Conservation (phyloP, 805 yeast species). For the Priceomyces carsonii region DNA sequence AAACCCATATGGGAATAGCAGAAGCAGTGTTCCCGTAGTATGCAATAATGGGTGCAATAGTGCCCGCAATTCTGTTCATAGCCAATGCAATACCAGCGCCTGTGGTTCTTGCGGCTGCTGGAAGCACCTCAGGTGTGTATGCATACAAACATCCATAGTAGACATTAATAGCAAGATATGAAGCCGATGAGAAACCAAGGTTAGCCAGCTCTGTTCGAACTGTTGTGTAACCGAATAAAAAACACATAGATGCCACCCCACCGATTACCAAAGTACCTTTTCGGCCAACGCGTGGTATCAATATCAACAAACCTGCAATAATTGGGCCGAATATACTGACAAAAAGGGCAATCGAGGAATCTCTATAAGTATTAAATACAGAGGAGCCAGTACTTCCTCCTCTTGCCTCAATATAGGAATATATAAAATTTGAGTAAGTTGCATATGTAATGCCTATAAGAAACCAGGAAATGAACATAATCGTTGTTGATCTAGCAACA, state of each 20-base stretch:
- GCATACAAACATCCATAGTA: slow-evolving; percentile 40
- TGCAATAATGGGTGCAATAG: slow-evolving; percentile 35
- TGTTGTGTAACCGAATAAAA: slow-evolving; percentile 63
- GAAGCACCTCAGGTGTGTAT: slow-evolving; percentile 37
- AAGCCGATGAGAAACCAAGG: slow-evolving; percentile 40
- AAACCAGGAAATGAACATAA: slow-evolving; percentile 50
- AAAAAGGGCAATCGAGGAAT: slow-evolving; percentile 47
- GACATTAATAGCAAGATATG: slow-evolving; percentile 42
- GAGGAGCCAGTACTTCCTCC: slow-evolving; percentile 49
- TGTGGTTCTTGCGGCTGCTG: slow-evolving; percentile 35
- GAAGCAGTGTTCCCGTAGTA: slow-evolving; percentile 28
- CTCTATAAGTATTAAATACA: slow-evolving; percentile 41
- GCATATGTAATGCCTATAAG: slow-evolving; percentile 58
- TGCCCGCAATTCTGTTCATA: slow-evolving; percentile 29
- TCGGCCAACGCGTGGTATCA: slow-evolving; percentile 44
- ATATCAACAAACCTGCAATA: slow-evolving; percentile 43
- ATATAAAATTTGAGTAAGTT: slow-evolving; percentile 53
- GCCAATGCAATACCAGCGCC: slow-evolving; percentile 35
- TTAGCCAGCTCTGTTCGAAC: slow-evolving; percentile 51
- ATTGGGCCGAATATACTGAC: slow-evolving; percentile 55
- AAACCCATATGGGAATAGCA: slow-evolving; percentile 34
- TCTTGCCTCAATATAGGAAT: slow-evolving; percentile 50
- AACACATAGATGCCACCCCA: slow-evolving; percentile 52
- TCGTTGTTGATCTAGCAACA: slow-evolving; percentile 41
- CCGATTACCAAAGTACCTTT: slow-evolving; percentile 59